These are phyloP conservation scores for Geotrichum macrosporum DNA, from an alignment of 1,139 yeast genomes.

Conservation along the genomic window DNA sequence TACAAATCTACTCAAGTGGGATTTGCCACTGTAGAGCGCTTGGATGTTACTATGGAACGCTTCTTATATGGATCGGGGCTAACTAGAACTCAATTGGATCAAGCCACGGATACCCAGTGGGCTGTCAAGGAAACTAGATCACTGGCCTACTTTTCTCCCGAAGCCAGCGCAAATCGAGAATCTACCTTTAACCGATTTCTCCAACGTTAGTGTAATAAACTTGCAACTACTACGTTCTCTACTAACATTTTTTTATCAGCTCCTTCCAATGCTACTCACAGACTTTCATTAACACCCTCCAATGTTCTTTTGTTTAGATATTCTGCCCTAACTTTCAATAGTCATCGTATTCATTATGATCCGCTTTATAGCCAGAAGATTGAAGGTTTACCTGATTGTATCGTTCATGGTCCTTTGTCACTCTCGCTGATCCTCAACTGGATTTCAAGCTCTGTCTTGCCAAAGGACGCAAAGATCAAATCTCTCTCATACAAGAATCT, in stretches of 20 bases:
- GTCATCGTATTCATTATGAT: constrained; percentile 80
- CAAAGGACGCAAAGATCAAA: constrained; percentile 28
- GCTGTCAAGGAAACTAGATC: constrained; percentile 34
- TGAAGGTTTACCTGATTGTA: constrained; percentile 58
- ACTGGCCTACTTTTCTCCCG: constrained; percentile 33
- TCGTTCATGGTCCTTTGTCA: constrained; percentile 81
- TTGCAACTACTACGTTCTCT: no score
- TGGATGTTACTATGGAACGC: constrained; percentile 35
- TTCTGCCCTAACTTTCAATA: constrained; percentile 70
- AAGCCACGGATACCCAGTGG: constrained; percentile 25
- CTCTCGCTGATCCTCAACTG: constrained; percentile 56
- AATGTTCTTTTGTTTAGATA: constrained; percentile 49
- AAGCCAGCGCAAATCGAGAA: constrained; percentile 25
- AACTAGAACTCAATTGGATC: constrained; percentile 14
- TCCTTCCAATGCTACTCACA: constrained; percentile 21
- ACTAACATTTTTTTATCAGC: no score
- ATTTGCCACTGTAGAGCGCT: constrained; percentile 23
- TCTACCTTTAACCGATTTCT: constrained; percentile 23
- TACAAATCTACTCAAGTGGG: constrained; percentile 15
- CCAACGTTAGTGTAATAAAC: no score
- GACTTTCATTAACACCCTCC: constrained; percentile 33
- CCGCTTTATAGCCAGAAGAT: constrained; percentile 45
- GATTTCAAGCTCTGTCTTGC: constrained; percentile 34
- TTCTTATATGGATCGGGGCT: constrained; percentile 26
- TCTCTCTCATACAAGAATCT: constrained; percentile 48